Percentiles rank a stretch among this genome's conserved stretches.
Evolutionary conservation across 345 rosid species (phyloP).

Genomic region (Capsella bursapastoris): DNA sequence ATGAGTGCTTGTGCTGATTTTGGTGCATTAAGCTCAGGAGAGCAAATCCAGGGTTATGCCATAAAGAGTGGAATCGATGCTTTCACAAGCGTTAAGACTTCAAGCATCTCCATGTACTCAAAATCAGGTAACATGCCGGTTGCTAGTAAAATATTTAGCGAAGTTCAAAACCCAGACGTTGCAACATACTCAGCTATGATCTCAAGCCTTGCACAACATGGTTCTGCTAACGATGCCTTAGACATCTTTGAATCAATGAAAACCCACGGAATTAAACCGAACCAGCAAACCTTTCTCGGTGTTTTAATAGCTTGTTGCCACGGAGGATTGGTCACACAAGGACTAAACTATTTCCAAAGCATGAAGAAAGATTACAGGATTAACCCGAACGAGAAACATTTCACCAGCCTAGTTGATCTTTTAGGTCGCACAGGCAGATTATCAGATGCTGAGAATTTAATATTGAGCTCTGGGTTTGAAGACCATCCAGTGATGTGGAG

Average conservation of each 20-base stretch:
- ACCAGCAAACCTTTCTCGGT: conserved; percentile 50
- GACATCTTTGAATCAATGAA: conserved; percentile 52
- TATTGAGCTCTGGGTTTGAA: conserved; percentile 48
- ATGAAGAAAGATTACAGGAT: conserved; percentile 47
- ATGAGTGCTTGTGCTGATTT: conserved; percentile 62
- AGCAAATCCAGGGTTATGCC: conserved; percentile 55
- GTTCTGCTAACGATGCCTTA: conserved; percentile 50
- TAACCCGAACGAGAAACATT: conserved; percentile 47
- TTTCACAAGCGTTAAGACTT: conserved; percentile 53
- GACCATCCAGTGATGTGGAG: conserved; percentile 58
- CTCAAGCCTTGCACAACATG: conserved; percentile 58
- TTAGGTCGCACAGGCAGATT: conserved; percentile 55
- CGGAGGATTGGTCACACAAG: conserved; percentile 56
- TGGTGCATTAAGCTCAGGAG: conserved; percentile 52
- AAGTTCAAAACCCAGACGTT: conserved; percentile 50
- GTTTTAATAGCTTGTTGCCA: conserved; percentile 61
- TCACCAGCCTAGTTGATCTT: conserved; percentile 56
- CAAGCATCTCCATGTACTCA: conserved; percentile 57
- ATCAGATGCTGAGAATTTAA: conserved; percentile 52
- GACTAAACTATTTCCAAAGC: conserved; percentile 50
- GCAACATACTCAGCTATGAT: conserved; percentile 64
- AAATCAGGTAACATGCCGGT: conserved; percentile 54
- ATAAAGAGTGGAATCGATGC: conserved; percentile 53
- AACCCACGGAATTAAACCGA: conserved; percentile 42
- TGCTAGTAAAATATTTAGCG: conserved; percentile 40